A percentile compares a stretch with the other conserved stretches of the same genome.
Conservation (phyloP, 257 asterid species). For the Primulina tabacum region DNA sequence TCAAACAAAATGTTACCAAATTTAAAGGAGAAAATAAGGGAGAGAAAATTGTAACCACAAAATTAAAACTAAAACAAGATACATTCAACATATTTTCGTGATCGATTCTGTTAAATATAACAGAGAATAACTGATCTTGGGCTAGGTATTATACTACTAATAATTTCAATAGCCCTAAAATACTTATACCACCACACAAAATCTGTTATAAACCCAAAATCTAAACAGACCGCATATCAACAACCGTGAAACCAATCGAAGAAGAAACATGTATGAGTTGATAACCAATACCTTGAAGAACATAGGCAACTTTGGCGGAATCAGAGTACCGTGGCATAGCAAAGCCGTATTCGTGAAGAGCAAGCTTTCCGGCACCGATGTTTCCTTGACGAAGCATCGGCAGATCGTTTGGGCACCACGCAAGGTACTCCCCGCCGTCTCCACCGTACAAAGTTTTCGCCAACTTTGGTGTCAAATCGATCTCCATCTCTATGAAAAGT, state of each 20-base stretch:
- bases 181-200: background rate
- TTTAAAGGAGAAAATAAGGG: too few relatives aligned
- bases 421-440: conserved; percentile 48
- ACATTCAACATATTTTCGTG: background rate
- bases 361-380: conserved; percentile 49
- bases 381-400: conserved; percentile 54
- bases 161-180: background rate
- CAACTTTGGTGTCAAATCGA: conserved; percentile 48
- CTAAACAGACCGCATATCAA: background rate
- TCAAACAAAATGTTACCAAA: too few relatives aligned
- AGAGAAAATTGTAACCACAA: background rate
- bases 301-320: conserved; percentile 57
- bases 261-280: conserved; percentile 6
- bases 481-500: conserved; percentile 35
- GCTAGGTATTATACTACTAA: background rate
- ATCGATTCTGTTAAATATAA: background rate
- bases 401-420: conserved; percentile 46
- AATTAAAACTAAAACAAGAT: background rate
- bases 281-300: conserved; percentile 44
- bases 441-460: conserved; percentile 45
- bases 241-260: too few relatives aligned
- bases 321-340: conserved; percentile 53
- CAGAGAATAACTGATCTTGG: background rate
- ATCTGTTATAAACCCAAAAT: background rate
- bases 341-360: conserved; percentile 44